Evolutionary conservation across 805 yeast species (phyloP).

Genomic region (Candida pseudofarinosa): DNA sequence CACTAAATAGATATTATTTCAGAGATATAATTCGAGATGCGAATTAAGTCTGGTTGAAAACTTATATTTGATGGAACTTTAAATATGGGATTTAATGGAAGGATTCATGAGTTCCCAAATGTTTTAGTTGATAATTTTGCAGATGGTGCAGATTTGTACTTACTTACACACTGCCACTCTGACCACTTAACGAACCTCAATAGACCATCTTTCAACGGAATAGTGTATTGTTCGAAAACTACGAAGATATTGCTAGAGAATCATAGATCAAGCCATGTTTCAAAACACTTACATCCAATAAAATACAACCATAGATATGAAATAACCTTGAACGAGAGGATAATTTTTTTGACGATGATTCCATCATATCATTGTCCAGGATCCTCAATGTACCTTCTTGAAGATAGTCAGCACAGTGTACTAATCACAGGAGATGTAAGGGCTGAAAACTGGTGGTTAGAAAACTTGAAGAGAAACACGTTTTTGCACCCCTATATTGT

Average conservation of each 20-base stretch:
- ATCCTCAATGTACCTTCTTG: slow-evolving; percentile 50
- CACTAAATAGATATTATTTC: neutral
- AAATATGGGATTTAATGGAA: slow-evolving; percentile 31
- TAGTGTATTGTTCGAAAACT: slow-evolving; percentile 44
- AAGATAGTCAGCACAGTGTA: slow-evolving; percentile 28
- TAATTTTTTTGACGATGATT: slow-evolving; percentile 37
- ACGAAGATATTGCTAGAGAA: slow-evolving; percentile 20
- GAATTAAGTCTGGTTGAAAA: neutral
- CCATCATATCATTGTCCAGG: slow-evolving; percentile 61
- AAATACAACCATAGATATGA: slow-evolving; percentile 18
- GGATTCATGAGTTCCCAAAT: slow-evolving; percentile 45
- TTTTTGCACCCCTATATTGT: slow-evolving; percentile 37
- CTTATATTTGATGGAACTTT: neutral
- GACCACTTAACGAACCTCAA: slow-evolving; percentile 52
- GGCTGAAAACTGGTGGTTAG: slow-evolving; percentile 52
- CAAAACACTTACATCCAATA: slow-evolving; percentile 14
- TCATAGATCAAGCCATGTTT: slow-evolving; percentile 12
- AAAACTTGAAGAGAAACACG: slow-evolving; percentile 30
- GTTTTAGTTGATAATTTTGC: slow-evolving; percentile 37
- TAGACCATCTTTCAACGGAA: slow-evolving; percentile 32
- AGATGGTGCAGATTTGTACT: slow-evolving; percentile 17
- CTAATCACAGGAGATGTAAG: slow-evolving; percentile 56
- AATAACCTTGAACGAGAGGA: slow-evolving; percentile 11
- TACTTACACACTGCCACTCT: slow-evolving; percentile 51
- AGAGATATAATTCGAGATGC: neutral